Evolutionary conservation across 2,329 filamentous ascomycete genomes (phyloP).

Genomic region (Mycocentrospora acerina): DNA sequence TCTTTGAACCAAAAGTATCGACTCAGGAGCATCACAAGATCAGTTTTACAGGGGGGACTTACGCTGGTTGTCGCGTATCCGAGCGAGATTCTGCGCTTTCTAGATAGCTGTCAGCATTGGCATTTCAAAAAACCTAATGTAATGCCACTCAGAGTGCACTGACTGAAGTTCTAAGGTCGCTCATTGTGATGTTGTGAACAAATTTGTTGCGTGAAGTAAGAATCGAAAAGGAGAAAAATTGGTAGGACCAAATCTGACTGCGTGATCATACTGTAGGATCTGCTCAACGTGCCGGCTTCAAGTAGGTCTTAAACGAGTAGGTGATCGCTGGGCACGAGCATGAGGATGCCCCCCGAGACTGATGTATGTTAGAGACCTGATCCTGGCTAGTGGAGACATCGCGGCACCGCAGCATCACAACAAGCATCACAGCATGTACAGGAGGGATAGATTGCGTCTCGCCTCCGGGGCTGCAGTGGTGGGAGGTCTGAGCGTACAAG

Average conservation of each 20-base stretch:
- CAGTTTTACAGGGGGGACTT: constrained; percentile 19
- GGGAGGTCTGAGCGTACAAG: constrained; percentile 21
- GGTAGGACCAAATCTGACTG: constrained; percentile 15
- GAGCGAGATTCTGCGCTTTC: constrained; percentile 51
- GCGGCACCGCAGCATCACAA: constrained; percentile 12
- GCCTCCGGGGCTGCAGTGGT: constrained; percentile 17
- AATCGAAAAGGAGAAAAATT: constrained; percentile 9
- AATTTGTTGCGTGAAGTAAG: constrained; percentile 8
- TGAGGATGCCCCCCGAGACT: constrained; percentile 18
- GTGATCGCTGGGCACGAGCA: constrained; percentile 11
- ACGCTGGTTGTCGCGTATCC: constrained; percentile 74
- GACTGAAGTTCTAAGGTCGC: constrained; percentile 29
- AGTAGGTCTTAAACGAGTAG: constrained; percentile 27
- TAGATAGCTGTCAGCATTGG: constrained; percentile 17
- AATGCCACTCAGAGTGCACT: constrained; percentile 1
- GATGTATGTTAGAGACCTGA: constrained; percentile 11
- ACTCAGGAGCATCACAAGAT: no score
- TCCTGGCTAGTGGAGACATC: constrained; percentile 21
- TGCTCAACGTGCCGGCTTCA: constrained; percentile 20
- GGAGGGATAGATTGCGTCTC: constrained; percentile 17
- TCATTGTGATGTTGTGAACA: constrained; percentile 25
- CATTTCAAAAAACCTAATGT: background rate
- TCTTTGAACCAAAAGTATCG: no score
- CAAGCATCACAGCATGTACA: background rate
- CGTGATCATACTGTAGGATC: constrained; percentile 23